phyloP scores from a whole-genome alignment of 306 rosid species.

The Sphenostylis stenocarpa region DNA sequence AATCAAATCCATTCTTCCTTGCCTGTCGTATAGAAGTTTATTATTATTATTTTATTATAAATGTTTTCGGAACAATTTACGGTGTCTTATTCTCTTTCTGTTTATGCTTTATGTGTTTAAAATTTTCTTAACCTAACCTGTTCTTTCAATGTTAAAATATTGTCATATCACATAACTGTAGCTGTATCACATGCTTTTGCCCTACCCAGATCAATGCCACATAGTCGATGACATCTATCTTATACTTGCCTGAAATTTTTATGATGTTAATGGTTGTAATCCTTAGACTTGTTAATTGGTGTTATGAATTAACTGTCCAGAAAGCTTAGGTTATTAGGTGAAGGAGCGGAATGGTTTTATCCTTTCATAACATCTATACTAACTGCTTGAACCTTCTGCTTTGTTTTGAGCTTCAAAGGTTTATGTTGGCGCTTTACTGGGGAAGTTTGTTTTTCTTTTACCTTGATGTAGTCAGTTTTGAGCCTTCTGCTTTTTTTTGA shows the following conservation, averaged over 20 bases:
- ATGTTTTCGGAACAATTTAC: not conserved
- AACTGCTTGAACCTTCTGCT: not conserved
- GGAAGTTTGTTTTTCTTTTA: constrained; percentile 1
- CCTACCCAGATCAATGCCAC: not conserved
- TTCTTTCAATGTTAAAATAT: not conserved
- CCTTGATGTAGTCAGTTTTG: not conserved
- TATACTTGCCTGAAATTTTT: not conserved
- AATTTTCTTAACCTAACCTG: not conserved
- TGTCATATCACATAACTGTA: not conserved
- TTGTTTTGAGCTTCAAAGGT: not conserved
- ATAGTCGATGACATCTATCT: not conserved
- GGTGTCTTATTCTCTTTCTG: not conserved
- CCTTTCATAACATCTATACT: not conserved
- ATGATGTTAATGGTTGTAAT: not conserved
- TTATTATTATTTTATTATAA: not conserved
- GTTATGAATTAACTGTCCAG: not conserved
- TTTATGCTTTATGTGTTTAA: not conserved
- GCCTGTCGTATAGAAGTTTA: not conserved
- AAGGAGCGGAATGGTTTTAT: not conserved
- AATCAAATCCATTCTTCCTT: not conserved
- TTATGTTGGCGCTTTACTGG: not conserved
- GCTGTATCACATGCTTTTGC: not conserved
- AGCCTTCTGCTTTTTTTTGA: not conserved
- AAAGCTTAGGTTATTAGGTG: not conserved
- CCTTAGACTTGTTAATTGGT: not conserved